Conservation (phyloP, 306 rosid species). For the Pueraria montana region DNA sequence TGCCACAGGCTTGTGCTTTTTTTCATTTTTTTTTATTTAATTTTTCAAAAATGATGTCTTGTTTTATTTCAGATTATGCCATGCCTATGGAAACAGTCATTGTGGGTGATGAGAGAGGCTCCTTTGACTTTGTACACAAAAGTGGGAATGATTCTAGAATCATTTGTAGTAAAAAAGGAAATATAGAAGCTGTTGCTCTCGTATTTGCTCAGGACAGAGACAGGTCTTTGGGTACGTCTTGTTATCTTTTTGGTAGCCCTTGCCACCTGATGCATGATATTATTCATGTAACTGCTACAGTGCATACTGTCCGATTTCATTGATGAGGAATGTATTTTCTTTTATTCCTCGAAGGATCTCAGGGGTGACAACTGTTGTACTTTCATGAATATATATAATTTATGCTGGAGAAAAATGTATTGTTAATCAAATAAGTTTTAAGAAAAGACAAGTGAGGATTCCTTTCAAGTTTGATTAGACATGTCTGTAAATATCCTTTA, state of each 20-base stretch:
- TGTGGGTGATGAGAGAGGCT: constrained; percentile 79
- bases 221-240: constrained; percentile 63
- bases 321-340: not conserved
- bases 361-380: not conserved
- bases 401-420: constrained; percentile 1
- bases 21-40: not conserved
- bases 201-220: constrained; percentile 73
- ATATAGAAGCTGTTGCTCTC: constrained; percentile 74
- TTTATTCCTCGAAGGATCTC: constrained; percentile 22
- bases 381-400: not conserved
- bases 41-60: not conserved
- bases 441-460: constrained; percentile 21
- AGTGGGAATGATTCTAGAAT: constrained; percentile 55
- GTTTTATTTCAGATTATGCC: constrained; percentile 68
- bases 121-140: constrained; percentile 58
- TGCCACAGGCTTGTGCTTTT: constrained; percentile 27
- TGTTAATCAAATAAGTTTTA: constrained; percentile 30
- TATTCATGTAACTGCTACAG: constrained; percentile 23
- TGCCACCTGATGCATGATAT: constrained; percentile 5
- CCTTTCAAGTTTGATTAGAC: constrained; percentile 6
- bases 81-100: constrained; percentile 79
- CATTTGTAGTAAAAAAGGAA: constrained; percentile 46
- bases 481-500: not conserved
- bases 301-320: constrained; percentile 21
- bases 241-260: constrained; percentile 40